Evolutionary conservation across 352 stramenopile genomes (phyloP), one percentile per base, ranked within the genome.

Genomic region (Globisporangium paddicum): DNA sequence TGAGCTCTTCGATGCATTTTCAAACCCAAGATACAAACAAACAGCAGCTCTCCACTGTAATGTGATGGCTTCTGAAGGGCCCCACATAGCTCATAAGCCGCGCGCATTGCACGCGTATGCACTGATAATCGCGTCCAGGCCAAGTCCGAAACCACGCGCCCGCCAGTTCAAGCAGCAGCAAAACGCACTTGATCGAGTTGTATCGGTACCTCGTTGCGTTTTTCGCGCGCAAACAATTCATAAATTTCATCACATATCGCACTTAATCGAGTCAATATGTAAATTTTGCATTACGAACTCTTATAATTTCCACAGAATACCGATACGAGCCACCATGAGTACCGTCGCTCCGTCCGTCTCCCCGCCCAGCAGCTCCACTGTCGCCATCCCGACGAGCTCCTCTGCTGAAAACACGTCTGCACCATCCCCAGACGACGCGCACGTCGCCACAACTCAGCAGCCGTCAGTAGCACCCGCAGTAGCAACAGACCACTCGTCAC

Each of bases 191-290:
- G 18, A 35, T 6, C 10, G 5, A 1, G 23, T 2, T 51, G n/a
- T 6, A 35, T 7, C 25, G 1, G 9, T 10, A 1, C 32, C 7
- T 6, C 6, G 6, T 6, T 32, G 28, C 6, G 25, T 7, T 51
- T 50, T 51, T 51, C 25, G 45, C 45, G 45, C 45, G 45, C 45
- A 51, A 35, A 35, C 45, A 23, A 48, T 28, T n/a, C 1, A 18
- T 6, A 32, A 32, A 32, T 32, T 32, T 32, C n/a, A n/a, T n/a
- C n/a, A n/a, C n/a, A n/a, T n/a, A n/a, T n/a, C 23, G 13, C 23
- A 35, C 45, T 34, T 51, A 35, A 51, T 2, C 9, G 32, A 38
- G 9, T 23, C 1, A 37, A 16, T 11, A 46, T 57, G 50, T 35
- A 37, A 26, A 47, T 57, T 32, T n/a, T n/a, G n/a, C n/a, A n/a